Evolutionary conservation across 1,284 basidiomycete species (phyloP), one percentile per base, ranked within the genome.

Genomic region (Leccinum subrobustum): DNA sequence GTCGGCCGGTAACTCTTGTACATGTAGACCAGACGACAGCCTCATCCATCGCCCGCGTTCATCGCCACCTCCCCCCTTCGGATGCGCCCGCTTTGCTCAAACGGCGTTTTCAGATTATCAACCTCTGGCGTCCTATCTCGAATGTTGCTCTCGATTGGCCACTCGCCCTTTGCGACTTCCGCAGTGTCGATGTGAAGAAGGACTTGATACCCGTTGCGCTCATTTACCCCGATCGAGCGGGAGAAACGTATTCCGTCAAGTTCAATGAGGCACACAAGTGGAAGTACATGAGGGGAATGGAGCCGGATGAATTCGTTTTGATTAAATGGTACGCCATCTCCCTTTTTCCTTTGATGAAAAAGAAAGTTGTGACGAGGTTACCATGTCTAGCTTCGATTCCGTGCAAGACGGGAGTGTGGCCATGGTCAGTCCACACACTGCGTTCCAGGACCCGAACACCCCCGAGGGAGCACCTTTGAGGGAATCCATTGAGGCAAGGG

Each of bases 1-100:
- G 83, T 20, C 81, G 82, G 68, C 85, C 83, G 0, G 83, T 83
- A 20, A 56, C 75, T 23, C 60, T 63, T 20, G 81, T 78, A 0
- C 85, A 86, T 65, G 79, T 84, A 53, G 84, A 86, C 70, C 83
- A 86, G 65, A 85, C 83, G 0, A 67, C 76, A 1, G 67, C 70
- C 6, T 80, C 84, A 0, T 76, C 84, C 18, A 69, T 72, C 4
- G 76, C 74, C 2, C 81, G 84, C 5, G 82, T 88, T 11, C 76
- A 77, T 47, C 78, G 81, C 7, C 85, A 87, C 65, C 78, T 84
- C 18, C 81, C 83, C 0, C 67, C 76, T 0, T 69, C 71, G 3
- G 82, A 85, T 29, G 83, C 77, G 0, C 79, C 78, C 0, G 56
- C 57, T 18, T 9, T 68, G 54, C 61, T 73, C 73, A 59, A 71